These are phyloP conservation scores for Penicillium paneum DNA, from an alignment of 2,329 filamentous ascomycete genomes.

Conservation along the genomic window DNA sequence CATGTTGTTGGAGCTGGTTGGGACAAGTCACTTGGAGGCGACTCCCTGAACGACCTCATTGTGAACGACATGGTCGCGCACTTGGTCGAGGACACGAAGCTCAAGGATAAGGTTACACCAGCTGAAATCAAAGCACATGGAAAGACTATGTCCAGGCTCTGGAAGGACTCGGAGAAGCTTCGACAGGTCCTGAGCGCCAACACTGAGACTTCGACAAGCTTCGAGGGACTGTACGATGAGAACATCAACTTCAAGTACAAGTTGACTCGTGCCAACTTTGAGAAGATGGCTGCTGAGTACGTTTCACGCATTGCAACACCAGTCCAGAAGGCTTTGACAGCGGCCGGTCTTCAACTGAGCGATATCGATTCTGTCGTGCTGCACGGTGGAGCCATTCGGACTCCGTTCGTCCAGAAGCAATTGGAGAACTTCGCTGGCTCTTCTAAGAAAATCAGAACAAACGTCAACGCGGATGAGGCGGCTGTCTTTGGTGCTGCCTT, in stretches of 20 bases:
- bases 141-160: conserved; percentile 81
- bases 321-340: conserved; percentile 70
- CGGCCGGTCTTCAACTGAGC: conserved; percentile 66
- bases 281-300: conserved; percentile 68
- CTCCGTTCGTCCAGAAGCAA: conserved; percentile 88
- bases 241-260: conserved; percentile 94
- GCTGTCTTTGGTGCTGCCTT: conserved; percentile 95
- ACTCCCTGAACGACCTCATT: conserved; percentile 82
- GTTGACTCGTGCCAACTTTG: conserved; percentile 74
- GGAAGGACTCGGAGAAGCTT: conserved; percentile 83
- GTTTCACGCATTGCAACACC: conserved; percentile 65
- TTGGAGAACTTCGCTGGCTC: conserved; percentile 73
- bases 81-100: conserved; percentile 66
- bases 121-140: conserved; percentile 65
- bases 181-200: conserved; percentile 94
- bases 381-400: conserved; percentile 84
- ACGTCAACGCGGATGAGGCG: conserved; percentile 95
- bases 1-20: conserved; percentile 80
- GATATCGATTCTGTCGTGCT: conserved; percentile 90
- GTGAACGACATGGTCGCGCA: conserved; percentile 82
- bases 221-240: conserved; percentile 80
- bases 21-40: conserved; percentile 86
- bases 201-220: conserved; percentile 71
- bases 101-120: conserved; percentile 38
- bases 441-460: conserved; percentile 77